Percentiles rank a stretch among this genome's conserved stretches.
Conservation (phyloP, 768 basidiomycete species). For the Wakefieldia striispora region DNA sequence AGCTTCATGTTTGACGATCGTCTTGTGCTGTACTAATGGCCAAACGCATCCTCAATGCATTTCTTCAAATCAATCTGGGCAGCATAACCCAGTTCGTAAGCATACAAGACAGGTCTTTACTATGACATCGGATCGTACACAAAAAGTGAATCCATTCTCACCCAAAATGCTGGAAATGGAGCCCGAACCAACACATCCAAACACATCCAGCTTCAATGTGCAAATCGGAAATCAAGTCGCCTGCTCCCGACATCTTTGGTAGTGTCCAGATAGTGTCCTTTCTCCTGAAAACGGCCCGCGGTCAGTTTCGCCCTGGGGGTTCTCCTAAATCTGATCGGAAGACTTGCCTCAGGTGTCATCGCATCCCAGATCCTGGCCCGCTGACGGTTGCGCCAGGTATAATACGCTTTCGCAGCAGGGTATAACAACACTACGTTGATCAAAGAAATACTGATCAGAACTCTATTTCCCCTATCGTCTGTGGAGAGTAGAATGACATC, state of each 20-base stretch:
- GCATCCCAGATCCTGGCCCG: conserved; percentile 54
- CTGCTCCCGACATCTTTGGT: conserved; percentile 54
- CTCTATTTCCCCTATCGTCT: conserved; percentile 58
- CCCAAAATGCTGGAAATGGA: too few species aligned
- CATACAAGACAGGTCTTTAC: too few species aligned
- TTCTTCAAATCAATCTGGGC: too few species aligned
- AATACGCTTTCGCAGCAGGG: conserved; percentile 51
- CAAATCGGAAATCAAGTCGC: conserved; percentile 61
- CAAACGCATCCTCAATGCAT: too few species aligned
- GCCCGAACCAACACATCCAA: too few species aligned
- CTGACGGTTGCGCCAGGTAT: conserved; percentile 55
- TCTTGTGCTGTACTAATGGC: too few species aligned
- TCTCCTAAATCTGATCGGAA: not conserved
- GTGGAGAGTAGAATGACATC: not conserved
- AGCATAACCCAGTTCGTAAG: too few species aligned
- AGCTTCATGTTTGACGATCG: too few species aligned
- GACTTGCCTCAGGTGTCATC: conserved; percentile 47
- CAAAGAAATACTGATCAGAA: conserved; percentile 48
- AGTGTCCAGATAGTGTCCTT: conserved; percentile 41
- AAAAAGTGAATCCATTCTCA: too few species aligned
- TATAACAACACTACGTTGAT: conserved; percentile 54
- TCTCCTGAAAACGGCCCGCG: conserved; percentile 39
- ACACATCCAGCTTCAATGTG: conserved; percentile 35
- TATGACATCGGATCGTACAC: too few species aligned
- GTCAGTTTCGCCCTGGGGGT: too few species aligned